Evolutionary conservation across 768 basidiomycete species (phyloP).

Genomic region (Lyophyllum semitale): DNA sequence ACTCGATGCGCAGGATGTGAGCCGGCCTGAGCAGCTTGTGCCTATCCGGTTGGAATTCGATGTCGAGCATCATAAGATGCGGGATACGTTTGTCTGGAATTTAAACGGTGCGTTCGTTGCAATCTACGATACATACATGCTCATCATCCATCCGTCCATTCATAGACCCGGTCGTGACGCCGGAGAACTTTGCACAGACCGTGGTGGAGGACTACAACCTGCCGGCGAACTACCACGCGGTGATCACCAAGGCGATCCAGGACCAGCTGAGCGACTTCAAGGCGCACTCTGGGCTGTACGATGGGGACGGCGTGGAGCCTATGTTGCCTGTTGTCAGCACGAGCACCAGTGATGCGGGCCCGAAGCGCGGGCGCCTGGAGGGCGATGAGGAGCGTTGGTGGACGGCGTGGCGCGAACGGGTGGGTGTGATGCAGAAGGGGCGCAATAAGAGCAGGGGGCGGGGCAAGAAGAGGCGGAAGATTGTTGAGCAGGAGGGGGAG

Average conservation of each 20-base stretch:
- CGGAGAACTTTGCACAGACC: conserved; percentile 87
- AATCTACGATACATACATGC: neutral
- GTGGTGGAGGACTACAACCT: conserved; percentile 91
- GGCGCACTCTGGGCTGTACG: conserved; percentile 61
- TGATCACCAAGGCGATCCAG: conserved; percentile 82
- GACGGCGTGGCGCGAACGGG: conserved; percentile 19
- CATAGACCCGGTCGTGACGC: conserved; percentile 84
- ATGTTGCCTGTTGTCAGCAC: neutral
- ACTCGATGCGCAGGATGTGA: conserved; percentile 54
- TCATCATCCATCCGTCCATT: neutral
- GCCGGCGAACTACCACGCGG: conserved; percentile 57
- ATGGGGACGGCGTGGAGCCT: conserved; percentile 39
- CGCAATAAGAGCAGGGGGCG: conserved; percentile 17
- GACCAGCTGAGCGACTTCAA: conserved; percentile 85
- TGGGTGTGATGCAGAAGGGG: neutral
- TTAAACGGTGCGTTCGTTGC: conserved; percentile 70
- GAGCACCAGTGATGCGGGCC: neutral
- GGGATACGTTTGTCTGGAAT: conserved; percentile 98
- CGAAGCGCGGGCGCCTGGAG: conserved; percentile 11
- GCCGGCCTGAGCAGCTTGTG: conserved; percentile 79
- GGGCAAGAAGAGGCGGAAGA: conserved; percentile 45
- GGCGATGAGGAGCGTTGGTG: conserved; percentile 26
- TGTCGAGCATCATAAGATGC: conserved; percentile 89
- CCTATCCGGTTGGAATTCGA: conserved; percentile 97
- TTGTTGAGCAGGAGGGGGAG: conserved; percentile 26